Evolutionary conservation across 192 early-diverging fungal species (phyloP), one percentile per base, ranked within the genome.

Genomic region (Backusella australiensis): DNA sequence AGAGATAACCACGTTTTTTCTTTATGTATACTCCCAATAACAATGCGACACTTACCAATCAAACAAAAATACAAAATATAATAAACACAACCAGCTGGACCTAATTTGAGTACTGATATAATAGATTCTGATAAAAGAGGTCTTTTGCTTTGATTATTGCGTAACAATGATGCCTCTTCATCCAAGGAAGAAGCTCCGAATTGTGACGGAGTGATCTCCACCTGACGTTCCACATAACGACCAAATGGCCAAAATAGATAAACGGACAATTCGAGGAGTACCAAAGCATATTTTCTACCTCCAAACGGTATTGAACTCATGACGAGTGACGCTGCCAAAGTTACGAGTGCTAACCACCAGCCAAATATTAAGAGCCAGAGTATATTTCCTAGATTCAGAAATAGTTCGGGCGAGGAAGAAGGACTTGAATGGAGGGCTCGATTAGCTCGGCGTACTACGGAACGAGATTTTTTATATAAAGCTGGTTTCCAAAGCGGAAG

Each of bases 231-330:
- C 19, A 98, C 93, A 84, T 95, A 96, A 69, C 95, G 94, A 12
- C 96, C 96, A 88, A 99, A 99, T 9, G 97, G 97, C 95, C 95
- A 97, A 36, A 99, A 84, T 11, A 98, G 83, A 75, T 99, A 99
- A 70, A 88, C 87, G 38, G 92, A 89, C 1, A 98, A 86, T 69
- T 94, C 95, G 1, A 90, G 73, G 11, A 95, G 78, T 12, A 96
- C 92, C 53, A 89, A 70, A 6, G 86, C 86, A 80, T 92, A 94
- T 3, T 59, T 26, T 26, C 9, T 59, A 34, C 41, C 68, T 72
- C 85, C 88, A 71, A 79, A 81, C 2, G 89, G 89, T 34, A 87
- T 81, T 0, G 86, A 74, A 19, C 87, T 85, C 35, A 97, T 68
- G 19, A 92, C 63, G 9, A 91, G 78, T 2, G 92, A 92, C 15